Evolutionary conservation across 2,329 filamentous ascomycete species (phyloP), one percentile per base, ranked within the genome.

Genomic region (Chaetomium sp.): DNA sequence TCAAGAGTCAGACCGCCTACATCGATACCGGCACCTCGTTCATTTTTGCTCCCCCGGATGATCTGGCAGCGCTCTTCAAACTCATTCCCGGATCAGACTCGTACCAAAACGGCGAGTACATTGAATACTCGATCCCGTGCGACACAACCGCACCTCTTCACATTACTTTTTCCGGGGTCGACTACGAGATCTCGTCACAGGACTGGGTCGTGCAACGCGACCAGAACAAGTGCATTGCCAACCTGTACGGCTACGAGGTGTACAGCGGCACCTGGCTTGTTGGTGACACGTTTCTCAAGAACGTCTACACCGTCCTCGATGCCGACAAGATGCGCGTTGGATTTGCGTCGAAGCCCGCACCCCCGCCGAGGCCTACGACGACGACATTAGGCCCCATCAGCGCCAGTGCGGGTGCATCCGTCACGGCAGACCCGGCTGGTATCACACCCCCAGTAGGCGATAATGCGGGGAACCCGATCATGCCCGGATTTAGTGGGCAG

Each of bases 301-400:
- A 95, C 63, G 90, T 95, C 12, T 95, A 95, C 67, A 77, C 83
- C 1, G 85, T 94, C 32, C 95, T 95, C 68, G 91, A 96, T 68
- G 82, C 81, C 52, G 89, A 92, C 59, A 67, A 83, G 61, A 71
- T 70, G 44, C 79, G 79, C 51, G 81, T 91, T 61, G 87, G 73
- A 11, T 73, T 76, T 55, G 72, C 72, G 40, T 61, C 66, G 45
- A 72, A 70, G 54, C 59, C 67, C 32, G 57, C 61, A 11, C 48
- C 62, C 9, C 55, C 65, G 33, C 48, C 59, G 6, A 62, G 57
- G 47, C 41, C 59, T 41, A 65, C 64, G 2, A 52, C 64, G 7
- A 59, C 63, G 3, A 54, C 64, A 7, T 62, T 6, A 8, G 48
- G 57, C 3, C 59, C 37, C 37, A 38, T 12, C 40, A n/a, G 11